Base-by-base conservation (phyloP, 768 basidiomycete species). In the Cystobasidium tubakii region DNA sequence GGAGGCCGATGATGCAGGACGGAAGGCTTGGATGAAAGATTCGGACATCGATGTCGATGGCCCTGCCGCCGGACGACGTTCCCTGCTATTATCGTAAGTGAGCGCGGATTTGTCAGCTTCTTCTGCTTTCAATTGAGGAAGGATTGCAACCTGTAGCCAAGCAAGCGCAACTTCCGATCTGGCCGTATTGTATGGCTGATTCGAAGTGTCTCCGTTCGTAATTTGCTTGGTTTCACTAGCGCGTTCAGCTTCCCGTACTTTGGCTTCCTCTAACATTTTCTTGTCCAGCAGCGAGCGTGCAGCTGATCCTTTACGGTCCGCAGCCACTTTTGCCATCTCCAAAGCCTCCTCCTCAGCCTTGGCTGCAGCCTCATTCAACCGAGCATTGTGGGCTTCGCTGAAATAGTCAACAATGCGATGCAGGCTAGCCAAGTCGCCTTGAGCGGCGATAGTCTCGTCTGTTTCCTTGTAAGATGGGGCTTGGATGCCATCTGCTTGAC, bases 151-250 rank as follows among this genome's bases (percentile, higher is more conserved):
- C 12, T 44, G 50, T 7, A 77, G 29, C 76, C 74, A 78, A 13
- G 67, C 72, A n/a, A 75, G 69, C n/a, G 62, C 76, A 36, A 75
- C 72, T 33, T 76, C 77, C 36, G 76, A 71, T 19, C 76, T 65
- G 9, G 77, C 77, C 27, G 74, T 76, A 23, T 75, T 69, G 66
- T 67, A 62, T 29, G 76, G 57, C 46, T 75, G 62, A 65, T 27
- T 42, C n/a, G 71, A 25, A 46, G n/a, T 44, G 57, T 29, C 27
- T 44, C 31, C 42, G 17, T 63, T 25, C 23, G 34, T 23, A 13
- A 71, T 54, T 29, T 71, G 44, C 23, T 27, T 43, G 42, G 71
- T n/a, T 34, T 34, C 50, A 33, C 43, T 74, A 31, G 34, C 66
- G 2, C 7, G 63, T 27, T 3, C 63, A 4, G 25, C 43, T 65